Conservation (phyloP, 495 filamentous ascomycete genomes). For the Articulospora tetracladia region DNA sequence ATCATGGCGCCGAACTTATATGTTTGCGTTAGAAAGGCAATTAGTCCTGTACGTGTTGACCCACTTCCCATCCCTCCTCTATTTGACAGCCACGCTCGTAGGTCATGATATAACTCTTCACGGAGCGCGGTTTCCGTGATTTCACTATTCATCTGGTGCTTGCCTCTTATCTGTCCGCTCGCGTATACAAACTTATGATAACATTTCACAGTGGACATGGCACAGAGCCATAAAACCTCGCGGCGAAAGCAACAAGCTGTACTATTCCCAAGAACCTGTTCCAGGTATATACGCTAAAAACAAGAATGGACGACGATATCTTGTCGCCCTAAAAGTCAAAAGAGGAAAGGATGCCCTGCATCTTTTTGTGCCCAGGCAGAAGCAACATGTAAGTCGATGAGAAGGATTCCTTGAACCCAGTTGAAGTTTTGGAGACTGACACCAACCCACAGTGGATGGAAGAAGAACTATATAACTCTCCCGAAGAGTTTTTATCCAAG, state of each 20-base stretch:
- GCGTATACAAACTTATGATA: neutral
- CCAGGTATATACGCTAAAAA: constrained; percentile 3
- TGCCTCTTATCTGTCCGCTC: too few species aligned
- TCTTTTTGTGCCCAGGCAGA: neutral
- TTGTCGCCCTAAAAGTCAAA: constrained; percentile 2
- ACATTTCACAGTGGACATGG: neutral
- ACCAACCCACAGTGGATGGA: neutral
- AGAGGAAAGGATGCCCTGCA: neutral
- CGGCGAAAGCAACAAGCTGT: neutral
- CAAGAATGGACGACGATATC: neutral
- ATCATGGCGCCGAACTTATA: neutral
- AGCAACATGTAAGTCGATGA: neutral
- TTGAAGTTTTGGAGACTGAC: too few species aligned
- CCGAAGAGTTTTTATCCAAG: too few species aligned
- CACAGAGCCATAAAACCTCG: neutral
- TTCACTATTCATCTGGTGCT: too few species aligned
- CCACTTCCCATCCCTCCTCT: neutral
- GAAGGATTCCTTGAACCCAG: too few species aligned
- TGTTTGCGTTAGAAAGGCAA: neutral
- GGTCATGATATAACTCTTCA: too few species aligned
- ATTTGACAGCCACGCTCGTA: neutral
- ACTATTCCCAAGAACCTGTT: constrained; percentile 2
- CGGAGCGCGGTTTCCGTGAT: too few species aligned
- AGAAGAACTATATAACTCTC: too few species aligned
- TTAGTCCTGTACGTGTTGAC: neutral